A percentile compares a stretch with the other conserved stretches of the same genome.
These are phyloP conservation scores for Aureoboletus auriporus DNA, from an alignment of 768 basidiomycete genomes.

Conservation along the genomic window DNA sequence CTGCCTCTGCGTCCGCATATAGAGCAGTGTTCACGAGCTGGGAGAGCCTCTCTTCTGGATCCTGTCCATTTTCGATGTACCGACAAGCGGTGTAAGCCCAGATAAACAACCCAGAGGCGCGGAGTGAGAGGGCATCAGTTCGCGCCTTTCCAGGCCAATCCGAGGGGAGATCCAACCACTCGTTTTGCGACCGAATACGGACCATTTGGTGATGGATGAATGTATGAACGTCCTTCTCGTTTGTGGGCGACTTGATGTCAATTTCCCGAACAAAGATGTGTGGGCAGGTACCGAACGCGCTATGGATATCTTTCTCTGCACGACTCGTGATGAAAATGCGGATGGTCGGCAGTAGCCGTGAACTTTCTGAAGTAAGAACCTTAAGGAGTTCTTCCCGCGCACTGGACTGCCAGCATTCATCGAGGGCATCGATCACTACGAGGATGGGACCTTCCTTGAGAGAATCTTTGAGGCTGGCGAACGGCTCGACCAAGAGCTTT, in stretches of 20 bases:
- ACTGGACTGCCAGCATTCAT: constrained; percentile 27
- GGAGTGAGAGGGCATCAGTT: constrained; percentile 17
- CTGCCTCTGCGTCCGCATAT: constrained; percentile 23
- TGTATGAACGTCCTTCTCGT: constrained; percentile 22
- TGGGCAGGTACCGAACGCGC: constrained; percentile 6
- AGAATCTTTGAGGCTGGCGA: constrained; percentile 14
- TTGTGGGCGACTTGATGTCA: constrained; percentile 24
- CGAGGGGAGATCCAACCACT: constrained; percentile 20
- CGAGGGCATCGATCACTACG: constrained; percentile 34
- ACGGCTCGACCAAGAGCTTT: constrained; percentile 31
- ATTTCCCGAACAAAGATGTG: constrained; percentile 20
- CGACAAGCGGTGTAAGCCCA: constrained; percentile 32
- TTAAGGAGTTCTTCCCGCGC: constrained; percentile 26
- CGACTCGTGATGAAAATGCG: constrained; percentile 32
- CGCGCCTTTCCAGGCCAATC: constrained; percentile 28
- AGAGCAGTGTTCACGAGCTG: constrained; percentile 19
- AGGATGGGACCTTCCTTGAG: constrained; percentile 26
- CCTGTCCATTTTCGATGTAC: constrained; percentile 29
- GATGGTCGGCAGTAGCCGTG: constrained; percentile 18
- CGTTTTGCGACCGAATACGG: constrained; percentile 25
- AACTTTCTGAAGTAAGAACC: constrained; percentile 24
- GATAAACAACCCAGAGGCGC: constrained; percentile 31
- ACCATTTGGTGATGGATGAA: constrained; percentile 26
- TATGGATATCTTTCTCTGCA: constrained; percentile 26
- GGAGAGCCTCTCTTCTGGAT: constrained; percentile 28